Base-by-base conservation (phyloP, 2,329 filamentous ascomycete genomes). In the Leptographium wingfieldii region DNA sequence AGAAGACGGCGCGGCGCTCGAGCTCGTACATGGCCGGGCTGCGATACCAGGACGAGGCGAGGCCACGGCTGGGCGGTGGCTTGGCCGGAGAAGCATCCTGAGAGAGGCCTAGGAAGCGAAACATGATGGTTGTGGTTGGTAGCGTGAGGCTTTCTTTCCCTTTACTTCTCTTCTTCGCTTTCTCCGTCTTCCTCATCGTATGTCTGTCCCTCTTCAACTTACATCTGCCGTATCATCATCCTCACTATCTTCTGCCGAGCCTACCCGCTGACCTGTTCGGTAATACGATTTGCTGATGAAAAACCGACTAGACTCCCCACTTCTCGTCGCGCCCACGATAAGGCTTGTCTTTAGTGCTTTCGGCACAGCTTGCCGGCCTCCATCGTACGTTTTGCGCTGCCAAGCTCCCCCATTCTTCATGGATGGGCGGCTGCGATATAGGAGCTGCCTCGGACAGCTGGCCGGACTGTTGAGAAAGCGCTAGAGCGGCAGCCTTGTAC, bases 1-100 rank as follows among this genome's bases (percentile, higher is more conserved):
- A 73, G 63, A 77, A 77, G 54, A 77, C 73, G 16, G 75, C 72
- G 5, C 74, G 70, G 11, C 74, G 67, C 60, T 77, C 75, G 9
- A 77, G 69, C 63, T 76, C 70, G 62, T 76, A 78, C 68, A 76
- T 72, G 25, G 70, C 71, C n/a, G 67, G 65, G 10, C 68, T 73
- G 40, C 69, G 71, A 64, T 76, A 77, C 75, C 74, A 76, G 63
- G 74, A 74, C 53, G 74, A 69, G 6, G 75, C 73, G 5, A 76
- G 65, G 22, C 62, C 59, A 11, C 62, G 60, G 1, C 29, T 35
- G 5, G 61, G 59, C 3, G 57, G 22, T 14, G 61, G 19, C 27
- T 57, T 60, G 38, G 49, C 22, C 9, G 46, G n/a, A 3, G 43
- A 9, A 22, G 11, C 25, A 25, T 55, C 46, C 35, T 29, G 51